These are phyloP conservation scores for Ophiostoma triangulosporum DNA, from an alignment of 2,329 filamentous ascomycete genomes.

Conservation along the genomic window DNA sequence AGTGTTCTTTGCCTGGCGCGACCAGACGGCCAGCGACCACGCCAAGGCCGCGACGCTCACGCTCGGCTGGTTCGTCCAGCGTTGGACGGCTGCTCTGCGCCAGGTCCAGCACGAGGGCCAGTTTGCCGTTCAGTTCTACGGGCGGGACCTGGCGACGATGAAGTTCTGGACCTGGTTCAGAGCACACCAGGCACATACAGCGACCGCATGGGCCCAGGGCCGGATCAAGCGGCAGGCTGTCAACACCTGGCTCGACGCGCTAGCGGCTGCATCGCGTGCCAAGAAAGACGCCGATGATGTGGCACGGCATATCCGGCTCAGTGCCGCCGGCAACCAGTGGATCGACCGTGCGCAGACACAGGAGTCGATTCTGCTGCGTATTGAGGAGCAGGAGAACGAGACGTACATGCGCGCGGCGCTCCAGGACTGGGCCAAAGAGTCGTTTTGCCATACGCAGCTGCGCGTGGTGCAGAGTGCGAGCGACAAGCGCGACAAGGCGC, in stretches of 20 bases:
- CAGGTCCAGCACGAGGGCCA: slow-evolving; percentile 12
- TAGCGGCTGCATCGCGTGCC: slow-evolving; percentile 1
- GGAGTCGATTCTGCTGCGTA: slow-evolving; percentile 1
- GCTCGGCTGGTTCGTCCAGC: slow-evolving; percentile 17
- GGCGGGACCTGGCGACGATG: slow-evolving; percentile 18
- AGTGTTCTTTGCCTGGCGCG: slow-evolving; percentile 56
- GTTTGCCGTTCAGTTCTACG: slow-evolving; percentile 19
- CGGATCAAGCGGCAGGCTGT: slow-evolving; percentile 4
- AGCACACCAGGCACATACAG: slow-evolving; percentile 16
- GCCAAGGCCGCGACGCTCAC: slow-evolving; percentile 29
- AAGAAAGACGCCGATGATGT: slow-evolving; percentile 11
- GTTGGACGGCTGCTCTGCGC: slow-evolving; percentile 18
- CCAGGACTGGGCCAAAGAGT: slow-evolving; percentile 10
- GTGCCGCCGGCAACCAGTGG: slow-evolving; percentile 11
- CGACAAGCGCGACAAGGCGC: not conserved
- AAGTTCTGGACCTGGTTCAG: slow-evolving; percentile 21
- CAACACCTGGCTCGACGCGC: slow-evolving; percentile 14
- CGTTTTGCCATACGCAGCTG: slow-evolving; percentile 5
- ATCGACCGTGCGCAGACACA: slow-evolving; percentile 4
- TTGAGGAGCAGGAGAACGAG: slow-evolving; percentile 9
- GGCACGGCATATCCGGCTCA: slow-evolving; percentile 12
- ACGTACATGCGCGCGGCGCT: slow-evolving; percentile 4
- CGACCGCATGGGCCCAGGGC: slow-evolving; percentile 13
- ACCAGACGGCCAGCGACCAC: slow-evolving; percentile 49
- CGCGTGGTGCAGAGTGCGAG: not conserved